These are phyloP conservation scores for Fusarium drepaniforme DNA, from an alignment of 2,329 filamentous ascomycete species.

Conservation along the genomic window DNA sequence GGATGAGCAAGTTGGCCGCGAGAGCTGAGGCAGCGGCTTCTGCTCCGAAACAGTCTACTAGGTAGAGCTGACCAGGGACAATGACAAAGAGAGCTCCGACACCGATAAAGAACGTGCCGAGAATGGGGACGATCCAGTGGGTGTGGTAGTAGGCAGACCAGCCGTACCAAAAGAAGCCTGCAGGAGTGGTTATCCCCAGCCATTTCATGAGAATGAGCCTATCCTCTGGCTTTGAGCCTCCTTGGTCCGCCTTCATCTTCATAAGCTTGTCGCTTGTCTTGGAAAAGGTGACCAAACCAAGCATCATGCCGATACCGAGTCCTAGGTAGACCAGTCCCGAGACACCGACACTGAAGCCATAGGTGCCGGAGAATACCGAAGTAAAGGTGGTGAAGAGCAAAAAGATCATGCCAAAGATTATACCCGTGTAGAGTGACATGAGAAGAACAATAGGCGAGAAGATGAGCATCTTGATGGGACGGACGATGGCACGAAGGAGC, in stretches of 20 bases:
- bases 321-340: slow-evolving; percentile 63
- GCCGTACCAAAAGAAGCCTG: slow-evolving; percentile 69
- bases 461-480: slow-evolving; percentile 62
- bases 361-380: slow-evolving; percentile 50
- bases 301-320: slow-evolving; percentile 53
- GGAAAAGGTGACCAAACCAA: slow-evolving; percentile 39
- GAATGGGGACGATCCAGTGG: slow-evolving; percentile 70
- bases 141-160: slow-evolving; percentile 65
- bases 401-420: slow-evolving; percentile 53
- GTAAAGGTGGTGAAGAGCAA: slow-evolving; percentile 53
- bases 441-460: slow-evolving; percentile 67
- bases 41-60: slow-evolving; percentile 40
- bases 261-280: slow-evolving; percentile 32
- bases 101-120: slow-evolving; percentile 65
- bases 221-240: slow-evolving; percentile 54
- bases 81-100: slow-evolving; percentile 56
- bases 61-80: slow-evolving; percentile 35
- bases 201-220: slow-evolving; percentile 67
- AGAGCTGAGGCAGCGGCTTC: slow-evolving; percentile 42
- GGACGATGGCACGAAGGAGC: slow-evolving; percentile 49
- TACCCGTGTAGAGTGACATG: slow-evolving; percentile 50
- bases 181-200: slow-evolving; percentile 64
- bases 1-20: slow-evolving; percentile 42
- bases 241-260: not conserved
- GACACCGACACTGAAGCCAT: slow-evolving; percentile 45